Percentiles rank a stretch among this genome's conserved stretches.
phyloP scores from a whole-genome alignment of 768 basidiomycete genomes.

The Psilocybe azurescens region DNA sequence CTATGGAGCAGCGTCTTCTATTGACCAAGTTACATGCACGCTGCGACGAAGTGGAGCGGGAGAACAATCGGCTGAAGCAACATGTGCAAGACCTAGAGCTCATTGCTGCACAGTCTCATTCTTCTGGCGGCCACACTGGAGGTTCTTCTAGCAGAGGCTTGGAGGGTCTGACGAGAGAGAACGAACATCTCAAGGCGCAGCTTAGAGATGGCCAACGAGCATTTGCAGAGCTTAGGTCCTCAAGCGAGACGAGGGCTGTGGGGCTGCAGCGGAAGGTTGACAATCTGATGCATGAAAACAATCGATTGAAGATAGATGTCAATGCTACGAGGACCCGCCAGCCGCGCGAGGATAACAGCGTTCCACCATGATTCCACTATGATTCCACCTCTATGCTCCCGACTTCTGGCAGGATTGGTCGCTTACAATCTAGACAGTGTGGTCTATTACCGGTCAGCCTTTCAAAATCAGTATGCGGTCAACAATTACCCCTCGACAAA shows the following conservation, averaged over 20 bases:
- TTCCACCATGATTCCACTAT: slow-evolving; percentile 32
- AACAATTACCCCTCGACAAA: no score
- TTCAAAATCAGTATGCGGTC: no score
- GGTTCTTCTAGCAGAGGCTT: slow-evolving; percentile 28
- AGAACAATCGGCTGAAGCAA: slow-evolving; percentile 36
- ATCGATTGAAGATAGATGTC: slow-evolving; percentile 29
- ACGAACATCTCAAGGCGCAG: slow-evolving; percentile 37
- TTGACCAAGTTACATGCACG: slow-evolving; percentile 34
- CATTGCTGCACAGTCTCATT: slow-evolving; percentile 35
- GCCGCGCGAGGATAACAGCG: slow-evolving; percentile 26
- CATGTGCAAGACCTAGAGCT: slow-evolving; percentile 38
- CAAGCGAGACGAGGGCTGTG: slow-evolving; percentile 24
- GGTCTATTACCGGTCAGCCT: background rate
- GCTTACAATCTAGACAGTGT: background rate
- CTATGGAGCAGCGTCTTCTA: slow-evolving; percentile 40
- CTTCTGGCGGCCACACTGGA: slow-evolving; percentile 8
- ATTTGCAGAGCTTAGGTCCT: slow-evolving; percentile 23
- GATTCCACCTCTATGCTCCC: background rate
- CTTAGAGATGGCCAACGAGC: slow-evolving; percentile 32
- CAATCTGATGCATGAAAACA: slow-evolving; percentile 31
- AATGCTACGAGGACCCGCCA: slow-evolving; percentile 2
- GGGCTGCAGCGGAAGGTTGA: slow-evolving; percentile 34
- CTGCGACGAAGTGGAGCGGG: slow-evolving; percentile 36
- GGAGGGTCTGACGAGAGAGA: slow-evolving; percentile 38
- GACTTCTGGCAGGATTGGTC: no score